phyloP scores from a whole-genome alignment of 2,329 filamentous ascomycete genomes.

The Colletotrichum karsti region DNA sequence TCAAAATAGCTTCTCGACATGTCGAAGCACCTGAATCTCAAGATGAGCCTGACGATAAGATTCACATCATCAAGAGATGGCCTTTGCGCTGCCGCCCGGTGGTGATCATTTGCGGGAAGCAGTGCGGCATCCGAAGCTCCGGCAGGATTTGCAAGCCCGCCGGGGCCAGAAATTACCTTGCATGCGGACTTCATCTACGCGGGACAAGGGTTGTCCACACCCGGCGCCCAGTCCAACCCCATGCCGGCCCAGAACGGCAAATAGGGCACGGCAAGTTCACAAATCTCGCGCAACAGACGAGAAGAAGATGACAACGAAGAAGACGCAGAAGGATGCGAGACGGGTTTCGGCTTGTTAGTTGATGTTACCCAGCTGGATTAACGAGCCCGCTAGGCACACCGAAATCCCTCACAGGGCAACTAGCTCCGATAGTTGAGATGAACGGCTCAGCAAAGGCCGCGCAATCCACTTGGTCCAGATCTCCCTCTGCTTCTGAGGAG shows the following conservation, averaged over 20 bases:
- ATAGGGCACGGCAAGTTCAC: not conserved
- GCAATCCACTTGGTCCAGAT: not conserved
- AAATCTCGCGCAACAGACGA: not conserved
- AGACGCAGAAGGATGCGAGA: no score
- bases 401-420: not conserved
- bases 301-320: not conserved
- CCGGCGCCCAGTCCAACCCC: not conserved
- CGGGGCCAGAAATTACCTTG: not conserved
- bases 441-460: not conserved
- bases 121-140: not conserved
- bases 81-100: not conserved
- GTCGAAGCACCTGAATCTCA: no score
- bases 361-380: not conserved
- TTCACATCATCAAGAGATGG: not conserved
- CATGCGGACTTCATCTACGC: not conserved
- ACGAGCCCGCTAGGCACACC: not conserved
- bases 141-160: conserved; percentile 1
- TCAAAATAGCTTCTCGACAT: not conserved
- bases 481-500: not conserved
- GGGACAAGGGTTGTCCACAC: not conserved
- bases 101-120: not conserved
- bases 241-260: not conserved
- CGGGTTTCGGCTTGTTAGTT: not conserved
- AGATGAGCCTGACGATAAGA: not conserved
- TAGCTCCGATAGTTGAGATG: not conserved